Evolutionary conservation across 2,329 filamentous ascomycete species (phyloP), one percentile per base, ranked within the genome.

Genomic region (Chrysosporium keratinophilum): DNA sequence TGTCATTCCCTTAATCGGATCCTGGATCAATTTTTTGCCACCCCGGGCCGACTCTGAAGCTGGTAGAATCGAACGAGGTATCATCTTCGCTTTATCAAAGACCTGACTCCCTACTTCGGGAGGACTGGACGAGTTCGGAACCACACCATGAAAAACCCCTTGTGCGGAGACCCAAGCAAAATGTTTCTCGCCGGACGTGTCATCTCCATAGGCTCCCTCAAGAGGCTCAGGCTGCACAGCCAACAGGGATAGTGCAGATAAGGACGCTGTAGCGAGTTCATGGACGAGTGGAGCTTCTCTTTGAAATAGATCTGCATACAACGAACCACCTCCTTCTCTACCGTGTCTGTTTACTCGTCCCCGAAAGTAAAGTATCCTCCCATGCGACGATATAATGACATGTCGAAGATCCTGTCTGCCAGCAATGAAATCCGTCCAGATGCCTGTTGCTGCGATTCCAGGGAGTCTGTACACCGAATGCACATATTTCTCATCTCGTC

Each of bases 131-230:
- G 76, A 72, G 5, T 80, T 80, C 28, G 84, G 75, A 9, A 98
- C 76, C 58, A 81, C 84, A n/a, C 93, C 93, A 63, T 95, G 87
- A 57, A 88, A 87, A 2, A 97, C 80, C 6, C 93, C 91, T 59
- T 95, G 85, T 0, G 85, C 83, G 9, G 84, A 88, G 3, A 97
- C 78, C 93, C 93, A 98, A 0, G 89, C 93, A 71, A 89, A 98
- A 35, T 66, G 65, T 54, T 64, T 67, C 19, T 93, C 87, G 0
- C 76, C 73, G 10, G 33, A 52, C 37, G 55, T 44, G 5, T 63
- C 65, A 31, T 76, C 71, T 4, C 76, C 71, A 48, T 83, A 79
- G 41, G 84, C 80, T 3, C 64, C 71, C 61, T 84, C 81, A 14
- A 81, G 74, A 1, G 78, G 69, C 60, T 95, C 86, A 0, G 91